Conservation (phyloP, 176 grass and related monocot genomes). For the Oryza meridionalis region DNA sequence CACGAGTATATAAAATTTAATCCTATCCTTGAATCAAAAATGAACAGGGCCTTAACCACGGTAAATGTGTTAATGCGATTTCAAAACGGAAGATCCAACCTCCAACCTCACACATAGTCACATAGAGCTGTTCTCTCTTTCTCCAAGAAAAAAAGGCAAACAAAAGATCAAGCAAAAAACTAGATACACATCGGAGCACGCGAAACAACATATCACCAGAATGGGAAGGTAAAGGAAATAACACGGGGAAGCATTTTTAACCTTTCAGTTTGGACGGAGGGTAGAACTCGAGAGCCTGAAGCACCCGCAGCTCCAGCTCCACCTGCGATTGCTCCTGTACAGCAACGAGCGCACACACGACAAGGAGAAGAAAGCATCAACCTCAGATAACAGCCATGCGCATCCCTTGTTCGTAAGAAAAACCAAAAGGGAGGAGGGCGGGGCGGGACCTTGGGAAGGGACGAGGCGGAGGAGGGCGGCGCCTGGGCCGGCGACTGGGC, state of each 20-base stretch:
- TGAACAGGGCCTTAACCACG: too few relatives aligned
- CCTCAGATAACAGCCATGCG: not conserved
- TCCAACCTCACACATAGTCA: not conserved
- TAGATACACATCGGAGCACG: not conserved
- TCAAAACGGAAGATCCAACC: not conserved
- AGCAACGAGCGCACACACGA: not conserved
- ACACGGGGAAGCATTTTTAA: not conserved
- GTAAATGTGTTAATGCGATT: not conserved
- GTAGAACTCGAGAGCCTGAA: constrained; percentile 67
- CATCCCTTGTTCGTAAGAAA: too few relatives aligned
- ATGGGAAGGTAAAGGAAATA: not conserved
- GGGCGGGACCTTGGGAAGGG: constrained; percentile 60
- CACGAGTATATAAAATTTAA: too few relatives aligned
- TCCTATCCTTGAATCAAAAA: too few relatives aligned
- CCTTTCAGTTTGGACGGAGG: constrained; percentile 71
- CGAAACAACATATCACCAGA: not conserved
- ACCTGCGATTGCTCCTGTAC: constrained; percentile 69
- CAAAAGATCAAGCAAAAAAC: not conserved
- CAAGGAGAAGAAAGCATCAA: not conserved
- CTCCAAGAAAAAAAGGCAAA: not conserved
- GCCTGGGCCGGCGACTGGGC: constrained; percentile 61
- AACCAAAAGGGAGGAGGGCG: too few relatives aligned
- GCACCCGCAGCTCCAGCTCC: constrained; percentile 64
- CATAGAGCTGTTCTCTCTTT: not conserved
- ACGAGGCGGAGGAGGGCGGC: constrained; percentile 70